Evolutionary conservation across 768 basidiomycete species (phyloP), one percentile per base, ranked within the genome.

Genomic region (Xerocomus spinulosus): DNA sequence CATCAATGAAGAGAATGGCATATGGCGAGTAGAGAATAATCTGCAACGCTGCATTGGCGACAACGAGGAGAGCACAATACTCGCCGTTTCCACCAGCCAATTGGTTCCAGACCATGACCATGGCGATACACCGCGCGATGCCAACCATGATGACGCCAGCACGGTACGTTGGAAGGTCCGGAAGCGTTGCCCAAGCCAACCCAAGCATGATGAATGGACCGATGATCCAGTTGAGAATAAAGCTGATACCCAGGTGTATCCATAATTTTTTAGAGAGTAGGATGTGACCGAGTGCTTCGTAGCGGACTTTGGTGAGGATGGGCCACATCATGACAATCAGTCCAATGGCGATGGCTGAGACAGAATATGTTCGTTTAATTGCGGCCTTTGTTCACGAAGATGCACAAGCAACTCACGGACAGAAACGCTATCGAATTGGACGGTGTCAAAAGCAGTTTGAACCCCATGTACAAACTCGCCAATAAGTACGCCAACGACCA

Each of bases 301-400:
- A 92, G 59, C 84, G 83, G 9, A 90, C 83, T 67, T 82, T 83
- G 37, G 82, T 80, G 44, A 85, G 75, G 30, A 83, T 77, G 2
- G 88, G 90, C 85, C 87, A 90, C 85, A 92, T 92, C 81, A 92
- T 92, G 43, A 91, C 70, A 15, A 92, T 78, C 30, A 92, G 77
- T 1, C 89, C 91, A 34, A 91, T 72, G 14, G 83, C 83, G 38
- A 92, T 87, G 2, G 88, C 89, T 92, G 51, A 18, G 28, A 21
- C 30, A 40, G 33, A 42, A 2, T 7, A 36, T 17, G 26, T 15
- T 29, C 9, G 5, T 17, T 46, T 15, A 21, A 30, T 28, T 10
- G 26, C 26, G n/a, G 10, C 7, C 26, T 14, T 9, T 33, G 18
- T 10, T 15, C 21, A 14, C 25, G 5, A n/a, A n/a, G n/a, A n/a